Evolutionary conservation across 2,329 filamentous ascomycete species (phyloP).

Genomic region (Fusarium tricinctum): DNA sequence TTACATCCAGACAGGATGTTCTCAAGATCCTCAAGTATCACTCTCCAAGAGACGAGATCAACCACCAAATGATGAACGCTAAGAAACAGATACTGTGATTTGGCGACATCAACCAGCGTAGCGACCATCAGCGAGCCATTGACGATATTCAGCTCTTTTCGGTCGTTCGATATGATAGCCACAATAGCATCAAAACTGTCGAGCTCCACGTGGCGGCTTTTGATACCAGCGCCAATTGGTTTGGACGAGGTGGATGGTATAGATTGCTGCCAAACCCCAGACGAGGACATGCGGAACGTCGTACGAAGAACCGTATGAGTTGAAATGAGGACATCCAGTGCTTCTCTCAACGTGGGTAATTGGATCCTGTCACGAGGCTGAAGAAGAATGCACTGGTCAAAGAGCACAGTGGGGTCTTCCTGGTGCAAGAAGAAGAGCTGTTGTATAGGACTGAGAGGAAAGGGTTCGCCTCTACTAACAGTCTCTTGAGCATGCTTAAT

Average conservation of each 20-base stretch:
- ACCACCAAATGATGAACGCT: not conserved
- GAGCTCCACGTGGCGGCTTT: not conserved
- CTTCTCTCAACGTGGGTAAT: not conserved
- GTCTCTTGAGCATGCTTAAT: not conserved
- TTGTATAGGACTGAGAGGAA: conserved; percentile 12
- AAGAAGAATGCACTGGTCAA: conserved; percentile 22
- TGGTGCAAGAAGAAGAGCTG: conserved; percentile 28
- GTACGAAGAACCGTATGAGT: conserved; percentile 19
- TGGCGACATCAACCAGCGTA: not conserved
- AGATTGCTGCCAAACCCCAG: conserved; percentile 13
- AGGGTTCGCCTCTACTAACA: not conserved
- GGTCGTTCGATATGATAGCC: not conserved
- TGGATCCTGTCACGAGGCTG: not conserved
- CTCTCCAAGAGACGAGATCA: conserved; percentile 1
- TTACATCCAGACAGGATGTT: not conserved
- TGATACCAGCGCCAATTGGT: not conserved
- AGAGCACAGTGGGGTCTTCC: conserved; percentile 10
- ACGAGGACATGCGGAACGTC: not conserved
- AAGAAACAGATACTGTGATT: not conserved
- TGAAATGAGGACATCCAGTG: not conserved
- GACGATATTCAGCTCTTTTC: not conserved
- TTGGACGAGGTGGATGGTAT: not conserved
- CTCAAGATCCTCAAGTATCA: conserved; percentile 5
- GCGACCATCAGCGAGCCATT: not conserved
- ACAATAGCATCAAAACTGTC: not conserved